phyloP scores from a whole-genome alignment of 352 stramenopile genomes.

The Globisporangium paroecandrum region DNA sequence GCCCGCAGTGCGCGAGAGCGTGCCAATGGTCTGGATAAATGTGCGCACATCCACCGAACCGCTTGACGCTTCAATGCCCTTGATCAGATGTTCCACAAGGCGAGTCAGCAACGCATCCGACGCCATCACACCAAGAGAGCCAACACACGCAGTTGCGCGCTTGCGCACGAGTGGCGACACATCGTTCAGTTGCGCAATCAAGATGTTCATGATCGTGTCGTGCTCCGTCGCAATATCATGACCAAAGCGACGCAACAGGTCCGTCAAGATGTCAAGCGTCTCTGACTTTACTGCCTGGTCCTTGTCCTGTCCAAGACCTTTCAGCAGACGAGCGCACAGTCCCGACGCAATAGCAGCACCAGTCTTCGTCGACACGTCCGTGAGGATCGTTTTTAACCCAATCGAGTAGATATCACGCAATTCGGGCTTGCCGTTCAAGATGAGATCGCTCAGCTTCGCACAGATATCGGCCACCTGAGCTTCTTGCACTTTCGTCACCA shows the following conservation, averaged over 20 bases:
- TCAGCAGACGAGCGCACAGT: constrained; percentile 65
- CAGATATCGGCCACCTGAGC: constrained; percentile 96
- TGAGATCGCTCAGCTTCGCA: constrained; percentile 94
- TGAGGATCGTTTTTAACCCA: constrained; percentile 96
- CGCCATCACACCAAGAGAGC: constrained; percentile 93
- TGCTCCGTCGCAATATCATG: constrained; percentile 86
- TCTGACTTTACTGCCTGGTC: constrained; percentile 88
- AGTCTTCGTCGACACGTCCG: constrained; percentile 90
- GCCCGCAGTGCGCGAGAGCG: constrained; percentile 94
- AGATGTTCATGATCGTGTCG: constrained; percentile 85
- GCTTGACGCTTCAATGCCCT: constrained; percentile 81
- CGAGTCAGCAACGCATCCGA: constrained; percentile 92
- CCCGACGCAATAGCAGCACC: constrained; percentile 80
- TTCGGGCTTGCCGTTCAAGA: constrained; percentile 95
- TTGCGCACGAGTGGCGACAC: constrained; percentile 92
- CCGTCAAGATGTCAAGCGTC: constrained; percentile 96
- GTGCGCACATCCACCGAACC: constrained; percentile 84
- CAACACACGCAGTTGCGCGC: constrained; percentile 93
- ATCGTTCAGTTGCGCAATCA: constrained; percentile 82
- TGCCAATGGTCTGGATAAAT: constrained; percentile 97
- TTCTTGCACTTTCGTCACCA: constrained; percentile 97
- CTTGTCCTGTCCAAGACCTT: constrained; percentile 58
- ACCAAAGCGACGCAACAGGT: constrained; percentile 96
- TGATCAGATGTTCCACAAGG: constrained; percentile 91
- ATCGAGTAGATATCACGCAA: constrained; percentile 99